phyloP scores from a whole-genome alignment of 2,329 filamentous ascomycete genomes.

The Nemania diffusa region DNA sequence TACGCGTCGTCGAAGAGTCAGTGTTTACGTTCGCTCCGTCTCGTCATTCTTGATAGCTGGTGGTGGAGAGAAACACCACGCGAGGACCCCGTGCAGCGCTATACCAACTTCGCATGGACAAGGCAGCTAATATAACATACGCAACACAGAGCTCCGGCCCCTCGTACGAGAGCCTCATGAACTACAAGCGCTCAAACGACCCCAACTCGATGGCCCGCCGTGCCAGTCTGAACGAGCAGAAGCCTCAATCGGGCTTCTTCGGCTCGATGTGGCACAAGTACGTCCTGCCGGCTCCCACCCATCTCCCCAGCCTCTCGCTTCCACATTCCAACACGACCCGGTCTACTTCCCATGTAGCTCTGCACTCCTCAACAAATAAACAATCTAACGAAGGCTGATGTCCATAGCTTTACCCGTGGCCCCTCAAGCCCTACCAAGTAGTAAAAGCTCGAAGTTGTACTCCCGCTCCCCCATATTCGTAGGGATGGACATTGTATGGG shows the following conservation, averaged over 20 bases:
- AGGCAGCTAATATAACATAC: neutral
- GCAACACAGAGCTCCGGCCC: slow-evolving; percentile 57
- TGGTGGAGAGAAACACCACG: neutral
- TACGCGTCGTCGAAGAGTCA: slow-evolving; percentile 43
- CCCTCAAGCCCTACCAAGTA: slow-evolving; percentile 44
- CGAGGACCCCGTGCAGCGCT: neutral
- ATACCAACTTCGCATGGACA: neutral
- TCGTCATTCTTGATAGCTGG: neutral
- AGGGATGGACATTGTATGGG: neutral
- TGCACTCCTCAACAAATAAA: neutral
- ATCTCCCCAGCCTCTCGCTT: neutral
- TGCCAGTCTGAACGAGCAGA: slow-evolving; percentile 66
- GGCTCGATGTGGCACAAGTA: slow-evolving; percentile 69
- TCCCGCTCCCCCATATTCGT: neutral
- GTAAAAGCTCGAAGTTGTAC: neutral
- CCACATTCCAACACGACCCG: neutral
- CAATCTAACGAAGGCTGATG: neutral
- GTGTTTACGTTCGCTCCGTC: slow-evolving; percentile 8
- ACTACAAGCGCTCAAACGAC: slow-evolving; percentile 61
- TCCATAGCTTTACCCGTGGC: slow-evolving; percentile 46
- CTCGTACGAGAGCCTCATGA: slow-evolving; percentile 63
- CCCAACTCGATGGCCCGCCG: slow-evolving; percentile 59
- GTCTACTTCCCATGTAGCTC: neutral
- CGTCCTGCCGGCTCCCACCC: slow-evolving; percentile 38
- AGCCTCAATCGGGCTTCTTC: slow-evolving; percentile 60